These are phyloP conservation scores for Whalleya microplaca DNA, from an alignment of 2,329 filamentous ascomycete genomes.

Conservation along the genomic window DNA sequence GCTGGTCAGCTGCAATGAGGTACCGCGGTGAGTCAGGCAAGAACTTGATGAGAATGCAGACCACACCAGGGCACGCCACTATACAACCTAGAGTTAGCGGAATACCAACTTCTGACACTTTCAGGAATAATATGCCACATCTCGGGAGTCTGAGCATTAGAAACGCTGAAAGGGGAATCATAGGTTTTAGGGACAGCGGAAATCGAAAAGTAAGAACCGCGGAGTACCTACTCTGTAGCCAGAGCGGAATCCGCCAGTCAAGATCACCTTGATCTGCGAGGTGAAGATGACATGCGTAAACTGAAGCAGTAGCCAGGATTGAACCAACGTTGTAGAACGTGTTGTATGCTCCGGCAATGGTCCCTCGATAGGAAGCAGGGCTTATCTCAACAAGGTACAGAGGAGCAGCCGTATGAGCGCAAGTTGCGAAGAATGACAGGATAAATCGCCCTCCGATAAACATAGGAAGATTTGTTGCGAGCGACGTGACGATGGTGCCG, in stretches of 20 bases:
- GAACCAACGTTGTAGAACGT: slow-evolving; percentile 46
- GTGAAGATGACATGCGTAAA: slow-evolving; percentile 37
- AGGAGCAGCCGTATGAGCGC: slow-evolving; percentile 59
- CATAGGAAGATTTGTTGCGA: slow-evolving; percentile 45
- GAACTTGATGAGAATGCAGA: slow-evolving; percentile 37
- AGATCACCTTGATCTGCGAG: slow-evolving; percentile 31
- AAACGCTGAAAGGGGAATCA: too few relatives aligned
- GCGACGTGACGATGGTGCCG: slow-evolving; percentile 53
- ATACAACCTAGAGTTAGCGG: too few relatives aligned
- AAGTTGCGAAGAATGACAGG: slow-evolving; percentile 57
- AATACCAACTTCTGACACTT: too few relatives aligned
- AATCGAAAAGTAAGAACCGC: too few relatives aligned
- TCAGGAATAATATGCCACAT: too few relatives aligned
- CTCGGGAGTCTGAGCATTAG: too few relatives aligned
- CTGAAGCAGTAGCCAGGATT: slow-evolving; percentile 37
- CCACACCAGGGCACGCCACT: slow-evolving; percentile 37
- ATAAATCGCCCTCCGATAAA: slow-evolving; percentile 59
- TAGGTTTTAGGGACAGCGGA: too few relatives aligned
- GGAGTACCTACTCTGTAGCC: slow-evolving; percentile 31
- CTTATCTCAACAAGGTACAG: slow-evolving; percentile 64
- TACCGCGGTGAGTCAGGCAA: slow-evolving; percentile 42
- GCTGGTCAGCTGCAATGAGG: slow-evolving; percentile 39
- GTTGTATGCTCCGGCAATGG: slow-evolving; percentile 59
- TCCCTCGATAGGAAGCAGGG: slow-evolving; percentile 61
- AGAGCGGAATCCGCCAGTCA: slow-evolving; percentile 41